Conservation (phyloP, 139 green algal genomes). For the Dunaliella primolecta region DNA sequence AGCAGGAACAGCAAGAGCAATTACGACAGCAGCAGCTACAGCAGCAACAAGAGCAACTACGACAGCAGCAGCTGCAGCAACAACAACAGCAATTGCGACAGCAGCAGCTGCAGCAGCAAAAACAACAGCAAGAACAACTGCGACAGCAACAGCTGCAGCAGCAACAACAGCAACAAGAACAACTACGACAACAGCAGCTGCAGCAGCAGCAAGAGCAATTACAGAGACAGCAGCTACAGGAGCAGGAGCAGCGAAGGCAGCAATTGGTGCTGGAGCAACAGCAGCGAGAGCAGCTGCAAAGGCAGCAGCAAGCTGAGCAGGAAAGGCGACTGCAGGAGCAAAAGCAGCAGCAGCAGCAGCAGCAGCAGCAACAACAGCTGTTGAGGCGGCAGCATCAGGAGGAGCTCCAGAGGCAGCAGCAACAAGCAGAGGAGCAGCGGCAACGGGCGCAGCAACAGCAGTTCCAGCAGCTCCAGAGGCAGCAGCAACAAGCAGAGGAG, state of each 20-base stretch:
- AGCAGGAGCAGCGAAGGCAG: not conserved
- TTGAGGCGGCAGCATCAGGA: conserved; percentile 6
- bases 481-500: not conserved
- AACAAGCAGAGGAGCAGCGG: not conserved
- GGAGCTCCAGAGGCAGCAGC: not conserved
- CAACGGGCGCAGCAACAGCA: conserved; percentile 1
- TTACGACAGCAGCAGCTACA: not conserved
- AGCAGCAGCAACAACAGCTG: conserved; percentile 11
- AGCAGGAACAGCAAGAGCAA: conserved; percentile 3
- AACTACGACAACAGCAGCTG: not conserved
- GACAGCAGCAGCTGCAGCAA: not conserved
- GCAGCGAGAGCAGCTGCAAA: not conserved
- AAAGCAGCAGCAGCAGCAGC: not conserved
- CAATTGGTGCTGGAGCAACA: not conserved
- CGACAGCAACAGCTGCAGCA: not conserved
- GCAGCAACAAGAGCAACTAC: not conserved
- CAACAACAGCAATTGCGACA: not conserved
- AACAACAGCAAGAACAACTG: not conserved
- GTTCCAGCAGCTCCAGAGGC: not conserved
- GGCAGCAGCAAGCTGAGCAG: not conserved
- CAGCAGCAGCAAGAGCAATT: not conserved
- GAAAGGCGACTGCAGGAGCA: not conserved
- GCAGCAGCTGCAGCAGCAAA: not conserved
- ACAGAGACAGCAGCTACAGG: not conserved
- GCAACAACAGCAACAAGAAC: not conserved